These are phyloP conservation scores for Komagataella mondaviorum DNA, from an alignment of 805 yeast species.

Conservation along the genomic window DNA sequence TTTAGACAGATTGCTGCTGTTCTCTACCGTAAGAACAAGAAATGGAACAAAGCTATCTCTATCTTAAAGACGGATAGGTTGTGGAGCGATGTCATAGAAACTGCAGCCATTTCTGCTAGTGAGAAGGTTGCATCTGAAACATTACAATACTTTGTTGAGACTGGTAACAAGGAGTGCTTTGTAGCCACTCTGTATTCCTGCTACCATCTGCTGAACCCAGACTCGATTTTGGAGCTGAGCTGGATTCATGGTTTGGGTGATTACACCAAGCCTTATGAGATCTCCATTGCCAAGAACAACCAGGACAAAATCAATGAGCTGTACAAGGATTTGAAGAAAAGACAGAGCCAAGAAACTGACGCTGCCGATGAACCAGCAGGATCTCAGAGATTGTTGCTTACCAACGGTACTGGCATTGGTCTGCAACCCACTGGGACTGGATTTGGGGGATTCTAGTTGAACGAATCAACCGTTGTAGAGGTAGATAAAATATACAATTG, in stretches of 20 bases:
- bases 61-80: conserved; percentile 84
- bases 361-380: conserved; percentile 34
- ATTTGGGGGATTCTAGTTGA: conserved; percentile 35
- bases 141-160: conserved; percentile 84
- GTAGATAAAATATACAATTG: not conserved
- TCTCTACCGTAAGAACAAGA: conserved; percentile 86
- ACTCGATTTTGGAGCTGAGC: conserved; percentile 75
- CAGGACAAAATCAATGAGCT: conserved; percentile 50
- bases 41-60: conserved; percentile 80
- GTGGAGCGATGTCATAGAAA: conserved; percentile 89
- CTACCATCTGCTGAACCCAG: conserved; percentile 68
- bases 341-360: conserved; percentile 43
- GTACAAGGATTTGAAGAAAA: conserved; percentile 54
- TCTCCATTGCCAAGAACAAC: conserved; percentile 75
- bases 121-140: conserved; percentile 79
- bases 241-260: conserved; percentile 84
- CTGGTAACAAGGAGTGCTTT: conserved; percentile 92
- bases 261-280: conserved; percentile 84
- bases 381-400: conserved; percentile 65
- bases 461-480: not conserved
- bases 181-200: conserved; percentile 81
- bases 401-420: conserved; percentile 49
- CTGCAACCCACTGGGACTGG: conserved; percentile 64
- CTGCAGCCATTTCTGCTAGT: conserved; percentile 75
- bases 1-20: conserved; percentile 95